Evolutionary conservation across 495 filamentous ascomycete species (phyloP).

Genomic region (Parmelia sp.): DNA sequence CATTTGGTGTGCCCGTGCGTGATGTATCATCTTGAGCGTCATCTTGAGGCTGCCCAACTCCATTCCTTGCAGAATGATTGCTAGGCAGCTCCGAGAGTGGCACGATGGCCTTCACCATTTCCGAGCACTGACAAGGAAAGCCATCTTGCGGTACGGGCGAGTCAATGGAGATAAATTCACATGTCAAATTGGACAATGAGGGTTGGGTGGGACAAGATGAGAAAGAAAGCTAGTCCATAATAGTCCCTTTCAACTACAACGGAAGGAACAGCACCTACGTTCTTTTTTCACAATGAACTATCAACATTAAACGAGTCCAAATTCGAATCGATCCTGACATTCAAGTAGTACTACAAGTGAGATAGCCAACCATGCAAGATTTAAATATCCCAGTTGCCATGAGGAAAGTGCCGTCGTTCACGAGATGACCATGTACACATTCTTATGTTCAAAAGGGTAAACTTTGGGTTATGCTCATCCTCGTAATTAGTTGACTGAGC

Average conservation of each 20-base stretch:
- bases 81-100: conserved; percentile 19
- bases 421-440: background rate
- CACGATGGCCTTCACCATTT: conserved; percentile 8
- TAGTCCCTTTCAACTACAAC: conserved; percentile 5
- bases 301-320: background rate
- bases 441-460: background rate
- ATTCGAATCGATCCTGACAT: background rate
- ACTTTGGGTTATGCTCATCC: background rate
- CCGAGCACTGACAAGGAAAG: background rate
- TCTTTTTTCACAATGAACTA: background rate
- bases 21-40: conserved; percentile 9
- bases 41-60: conserved; percentile 7
- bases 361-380: background rate
- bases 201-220: background rate
- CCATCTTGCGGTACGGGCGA: background rate
- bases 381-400: background rate
- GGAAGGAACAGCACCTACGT: background rate
- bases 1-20: conserved; percentile 6
- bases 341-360: background rate
- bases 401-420: background rate
- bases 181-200: background rate
- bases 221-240: conserved; percentile 1
- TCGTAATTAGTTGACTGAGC: background rate
- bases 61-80: conserved; percentile 13
- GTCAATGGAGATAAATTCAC: no score